Evolutionary conservation across 192 early-diverging fungal genomes (phyloP).

Genomic region (Entomortierella chlamydospora): DNA sequence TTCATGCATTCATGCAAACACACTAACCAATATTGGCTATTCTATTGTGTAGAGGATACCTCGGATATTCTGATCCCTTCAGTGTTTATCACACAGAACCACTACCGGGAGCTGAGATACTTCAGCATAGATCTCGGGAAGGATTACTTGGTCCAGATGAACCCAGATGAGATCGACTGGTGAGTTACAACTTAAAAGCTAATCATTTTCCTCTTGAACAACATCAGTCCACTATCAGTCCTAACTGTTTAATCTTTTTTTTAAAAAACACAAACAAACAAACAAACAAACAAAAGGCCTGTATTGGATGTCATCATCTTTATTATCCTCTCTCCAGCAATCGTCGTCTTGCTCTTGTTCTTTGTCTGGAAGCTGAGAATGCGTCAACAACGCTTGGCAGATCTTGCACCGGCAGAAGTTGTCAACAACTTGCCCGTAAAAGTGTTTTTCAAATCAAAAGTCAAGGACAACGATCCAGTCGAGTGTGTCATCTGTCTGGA

Average conservation of each 20-base stretch:
- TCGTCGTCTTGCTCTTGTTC: constrained; percentile 83
- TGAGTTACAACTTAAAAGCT: constrained; percentile 10
- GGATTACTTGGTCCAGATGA: constrained; percentile 22
- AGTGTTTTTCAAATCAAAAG: constrained; percentile 71
- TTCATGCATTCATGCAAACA: neutral
- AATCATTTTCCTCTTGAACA: no score
- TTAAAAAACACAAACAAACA: no score
- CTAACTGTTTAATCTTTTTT: no score
- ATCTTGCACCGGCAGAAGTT: constrained; percentile 80
- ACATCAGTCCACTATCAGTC: no score
- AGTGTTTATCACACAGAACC: constrained; percentile 82
- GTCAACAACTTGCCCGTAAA: constrained; percentile 81
- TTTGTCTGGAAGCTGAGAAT: constrained; percentile 76
- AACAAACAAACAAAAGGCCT: constrained; percentile 57
- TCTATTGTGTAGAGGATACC: constrained; percentile 73
- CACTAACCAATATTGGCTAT: neutral
- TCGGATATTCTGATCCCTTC: constrained; percentile 89
- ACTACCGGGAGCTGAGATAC: constrained; percentile 70
- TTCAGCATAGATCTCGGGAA: constrained; percentile 51
- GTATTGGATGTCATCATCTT: constrained; percentile 84
- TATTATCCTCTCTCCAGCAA: constrained; percentile 81
- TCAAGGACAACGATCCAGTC: constrained; percentile 75
- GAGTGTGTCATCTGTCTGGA: constrained; percentile 96
- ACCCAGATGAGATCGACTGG: constrained; percentile 40
- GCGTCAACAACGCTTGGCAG: constrained; percentile 76